Conservation (phyloP, 2,329 filamentous ascomycete species). For the Penicillium sp. region DNA sequence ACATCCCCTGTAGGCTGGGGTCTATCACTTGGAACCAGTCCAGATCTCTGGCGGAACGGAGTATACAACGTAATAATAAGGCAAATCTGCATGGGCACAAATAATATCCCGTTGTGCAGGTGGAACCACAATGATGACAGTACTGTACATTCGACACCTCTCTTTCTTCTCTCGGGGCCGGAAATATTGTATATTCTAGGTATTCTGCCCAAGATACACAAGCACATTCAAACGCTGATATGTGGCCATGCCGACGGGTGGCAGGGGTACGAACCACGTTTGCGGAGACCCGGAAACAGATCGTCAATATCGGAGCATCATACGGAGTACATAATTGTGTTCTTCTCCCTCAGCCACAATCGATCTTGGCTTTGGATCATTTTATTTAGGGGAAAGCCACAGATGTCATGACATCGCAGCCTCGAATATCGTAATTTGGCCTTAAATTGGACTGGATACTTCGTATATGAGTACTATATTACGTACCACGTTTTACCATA, state of each 20-base stretch:
- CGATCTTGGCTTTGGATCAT: too few relatives aligned
- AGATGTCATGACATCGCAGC: conserved; percentile 3
- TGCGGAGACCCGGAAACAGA: conserved; percentile 6
- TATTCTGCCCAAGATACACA: too few relatives aligned
- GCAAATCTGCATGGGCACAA: background rate
- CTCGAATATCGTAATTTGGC: background rate
- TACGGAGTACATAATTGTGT: background rate
- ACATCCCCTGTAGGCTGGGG: background rate
- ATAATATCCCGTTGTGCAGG: background rate
- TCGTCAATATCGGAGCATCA: conserved; percentile 1
- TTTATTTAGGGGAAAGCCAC: background rate
- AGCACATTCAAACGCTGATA: background rate
- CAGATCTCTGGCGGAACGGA: background rate
- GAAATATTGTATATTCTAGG: background rate
- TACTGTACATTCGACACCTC: background rate
- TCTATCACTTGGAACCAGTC: background rate
- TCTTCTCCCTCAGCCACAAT: background rate
- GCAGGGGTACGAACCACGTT: conserved; percentile 10
- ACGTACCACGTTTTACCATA: background rate
- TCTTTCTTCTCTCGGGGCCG: background rate
- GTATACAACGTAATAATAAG: background rate
- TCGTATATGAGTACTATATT: background rate
- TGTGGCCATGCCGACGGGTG: background rate
- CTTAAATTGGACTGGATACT: background rate
- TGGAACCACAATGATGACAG: background rate